These are phyloP conservation scores for Blumeria hordei DNA, from an alignment of 2,329 filamentous ascomycete species.

Conservation along the genomic window DNA sequence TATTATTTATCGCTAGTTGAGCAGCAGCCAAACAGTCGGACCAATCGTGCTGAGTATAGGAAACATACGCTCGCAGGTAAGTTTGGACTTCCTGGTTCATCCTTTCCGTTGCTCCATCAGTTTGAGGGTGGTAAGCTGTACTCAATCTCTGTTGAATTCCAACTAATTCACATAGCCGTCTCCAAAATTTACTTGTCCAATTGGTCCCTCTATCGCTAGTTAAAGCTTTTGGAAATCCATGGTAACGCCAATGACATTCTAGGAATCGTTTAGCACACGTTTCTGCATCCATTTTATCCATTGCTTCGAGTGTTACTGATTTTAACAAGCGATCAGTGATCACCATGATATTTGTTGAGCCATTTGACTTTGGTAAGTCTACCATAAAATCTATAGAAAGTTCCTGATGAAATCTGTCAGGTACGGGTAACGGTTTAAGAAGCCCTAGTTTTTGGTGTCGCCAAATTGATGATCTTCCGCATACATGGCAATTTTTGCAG, in stretches of 20 bases:
- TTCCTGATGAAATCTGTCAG: no score
- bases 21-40: neutral
- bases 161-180: neutral
- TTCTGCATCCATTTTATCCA: conserved; percentile 1
- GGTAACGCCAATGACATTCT: neutral
- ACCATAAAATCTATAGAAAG: no score
- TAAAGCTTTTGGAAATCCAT: neutral
- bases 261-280: neutral
- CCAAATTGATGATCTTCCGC: no score
- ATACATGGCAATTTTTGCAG: no score
- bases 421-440: no score
- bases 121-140: neutral
- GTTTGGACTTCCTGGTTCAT: neutral
- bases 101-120: conserved; percentile 1
- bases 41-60: neutral
- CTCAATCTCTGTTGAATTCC: neutral
- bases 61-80: neutral
- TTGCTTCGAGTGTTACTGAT: neutral
- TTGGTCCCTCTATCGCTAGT: neutral
- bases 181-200: conserved; percentile 1
- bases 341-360: conserved; percentile 1
- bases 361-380: neutral
- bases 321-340: neutral
- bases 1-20: neutral
- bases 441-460: no score